A percentile compares a stretch with the other conserved stretches of the same genome.
Evolutionary conservation across 768 basidiomycete genomes (phyloP).

Genomic region (Filobasidium wieringae): DNA sequence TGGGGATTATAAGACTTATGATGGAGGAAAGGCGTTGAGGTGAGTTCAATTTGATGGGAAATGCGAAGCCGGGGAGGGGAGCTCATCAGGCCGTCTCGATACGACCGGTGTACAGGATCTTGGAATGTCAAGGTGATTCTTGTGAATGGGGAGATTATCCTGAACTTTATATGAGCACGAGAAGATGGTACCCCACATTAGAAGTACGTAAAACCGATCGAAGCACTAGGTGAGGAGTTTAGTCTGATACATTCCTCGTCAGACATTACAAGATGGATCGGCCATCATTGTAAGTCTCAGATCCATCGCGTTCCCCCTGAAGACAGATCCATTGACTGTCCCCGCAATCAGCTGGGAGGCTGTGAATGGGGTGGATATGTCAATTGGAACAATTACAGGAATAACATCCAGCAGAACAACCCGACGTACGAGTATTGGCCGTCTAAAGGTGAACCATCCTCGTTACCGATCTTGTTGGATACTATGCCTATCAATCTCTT

Average conservation of each 20-base stretch:
- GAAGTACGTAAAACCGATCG: too few relatives aligned
- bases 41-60: constrained; percentile 9
- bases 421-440: constrained; percentile 40
- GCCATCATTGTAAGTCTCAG: constrained; percentile 36
- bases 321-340: too few relatives aligned
- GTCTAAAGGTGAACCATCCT: constrained; percentile 31
- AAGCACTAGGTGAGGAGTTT: too few relatives aligned
- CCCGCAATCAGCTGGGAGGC: too few relatives aligned
- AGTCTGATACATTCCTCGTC: too few relatives aligned
- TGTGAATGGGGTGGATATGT: constrained; percentile 39
- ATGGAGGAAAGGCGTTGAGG: constrained; percentile 37
- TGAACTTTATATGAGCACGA: constrained; percentile 34
- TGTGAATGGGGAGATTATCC: constrained; percentile 35
- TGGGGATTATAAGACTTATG: constrained; percentile 33
- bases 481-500: constrained; percentile 37
- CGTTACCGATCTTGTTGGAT: constrained; percentile 32
- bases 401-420: too few relatives aligned
- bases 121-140: constrained; percentile 12
- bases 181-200: constrained; percentile 37
- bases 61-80: neutral
- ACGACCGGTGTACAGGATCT: neutral
- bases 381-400: constrained; percentile 28
- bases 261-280: constrained; percentile 37
- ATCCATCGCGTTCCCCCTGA: constrained; percentile 23
- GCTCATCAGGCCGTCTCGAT: neutral